These are phyloP conservation scores for Amaranthus tricolor DNA, from an alignment of 179 eudicot species.

Conservation along the genomic window DNA sequence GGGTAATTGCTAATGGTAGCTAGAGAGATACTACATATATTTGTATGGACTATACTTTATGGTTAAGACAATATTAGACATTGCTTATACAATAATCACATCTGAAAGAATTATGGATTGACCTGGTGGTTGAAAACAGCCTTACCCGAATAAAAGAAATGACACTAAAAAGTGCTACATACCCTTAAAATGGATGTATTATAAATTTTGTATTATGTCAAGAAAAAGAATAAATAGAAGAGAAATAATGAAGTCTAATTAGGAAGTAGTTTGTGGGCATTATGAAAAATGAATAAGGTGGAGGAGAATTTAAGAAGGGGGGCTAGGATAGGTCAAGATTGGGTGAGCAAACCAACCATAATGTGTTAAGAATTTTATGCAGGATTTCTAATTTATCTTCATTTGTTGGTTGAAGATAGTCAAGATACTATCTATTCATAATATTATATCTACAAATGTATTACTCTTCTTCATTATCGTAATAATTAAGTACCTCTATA, in stretches of 20 bases:
- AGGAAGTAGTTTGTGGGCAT: background rate
- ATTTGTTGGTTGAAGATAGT: background rate
- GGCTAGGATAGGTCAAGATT: slow-evolving; percentile 20
- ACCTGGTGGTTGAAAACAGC: slow-evolving; percentile 1
- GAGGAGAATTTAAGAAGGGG: slow-evolving; percentile 13
- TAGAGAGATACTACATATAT: background rate
- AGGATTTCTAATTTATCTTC: background rate
- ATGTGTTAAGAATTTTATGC: slow-evolving; percentile 20
- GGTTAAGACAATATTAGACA: background rate
- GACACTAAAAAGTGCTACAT: background rate
- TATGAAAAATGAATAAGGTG: background rate
- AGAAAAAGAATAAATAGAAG: background rate
- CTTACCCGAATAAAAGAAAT: background rate
- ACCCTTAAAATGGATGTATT: background rate
- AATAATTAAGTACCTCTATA: too few relatives aligned
- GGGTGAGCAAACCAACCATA: slow-evolving; percentile 27
- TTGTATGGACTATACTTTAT: background rate
- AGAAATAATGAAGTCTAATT: background rate
- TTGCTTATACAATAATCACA: too few relatives aligned
- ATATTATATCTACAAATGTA: too few relatives aligned
- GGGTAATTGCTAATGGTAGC: background rate
- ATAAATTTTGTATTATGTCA: background rate
- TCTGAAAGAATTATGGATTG: background rate
- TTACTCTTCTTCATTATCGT: too few relatives aligned
- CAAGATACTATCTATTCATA: too few relatives aligned